Evolutionary conservation across 208 protist species (phyloP).

Genomic region (Herpetomonas samuelpessoai): DNA sequence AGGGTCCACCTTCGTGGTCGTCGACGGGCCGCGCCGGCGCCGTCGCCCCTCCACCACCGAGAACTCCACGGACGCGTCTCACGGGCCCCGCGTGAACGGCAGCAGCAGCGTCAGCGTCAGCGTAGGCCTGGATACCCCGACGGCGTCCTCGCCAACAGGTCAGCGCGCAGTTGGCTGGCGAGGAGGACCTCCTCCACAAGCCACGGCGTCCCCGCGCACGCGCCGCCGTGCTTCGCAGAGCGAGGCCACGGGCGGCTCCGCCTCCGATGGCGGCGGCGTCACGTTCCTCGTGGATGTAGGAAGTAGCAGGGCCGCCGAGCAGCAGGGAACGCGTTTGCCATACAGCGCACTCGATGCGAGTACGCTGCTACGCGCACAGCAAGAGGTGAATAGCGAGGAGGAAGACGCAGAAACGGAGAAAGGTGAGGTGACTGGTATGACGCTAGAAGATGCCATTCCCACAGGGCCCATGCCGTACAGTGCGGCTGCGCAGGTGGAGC

Average conservation of each 20-base stretch:
- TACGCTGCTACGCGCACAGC: neutral
- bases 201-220: too few species aligned
- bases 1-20: neutral
- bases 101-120: neutral
- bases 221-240: neutral
- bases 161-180: too few species aligned
- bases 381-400: neutral
- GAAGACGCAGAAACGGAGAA: neutral
- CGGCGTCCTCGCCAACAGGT: too few species aligned
- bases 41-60: neutral
- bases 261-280: neutral
- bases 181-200: too few species aligned
- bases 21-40: neutral
- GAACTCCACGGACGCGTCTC: neutral
- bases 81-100: too few species aligned
- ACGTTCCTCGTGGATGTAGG: too few species aligned
- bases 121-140: neutral
- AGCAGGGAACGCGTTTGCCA: neutral
- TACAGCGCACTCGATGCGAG: neutral
- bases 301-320: too few species aligned
- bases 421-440: neutral
- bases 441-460: neutral
- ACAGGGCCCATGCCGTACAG: conserved; percentile 8
- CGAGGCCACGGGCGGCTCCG: neutral
- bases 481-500: neutral